phyloP scores from a whole-genome alignment of 257 asterid species.

The Schizonepeta tenuifolia region DNA sequence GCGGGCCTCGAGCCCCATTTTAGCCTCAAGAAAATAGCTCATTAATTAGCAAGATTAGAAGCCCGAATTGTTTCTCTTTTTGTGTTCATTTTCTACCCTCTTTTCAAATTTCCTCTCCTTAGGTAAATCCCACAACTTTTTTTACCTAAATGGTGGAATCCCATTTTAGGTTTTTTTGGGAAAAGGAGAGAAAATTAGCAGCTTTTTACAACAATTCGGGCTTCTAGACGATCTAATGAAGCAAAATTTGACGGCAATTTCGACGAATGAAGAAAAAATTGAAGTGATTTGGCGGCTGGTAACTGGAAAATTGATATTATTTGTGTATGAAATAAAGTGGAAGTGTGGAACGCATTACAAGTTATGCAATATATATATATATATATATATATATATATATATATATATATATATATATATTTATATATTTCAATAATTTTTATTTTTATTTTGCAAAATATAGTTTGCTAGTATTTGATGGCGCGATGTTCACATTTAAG shows the following conservation, averaged over 20 bases:
- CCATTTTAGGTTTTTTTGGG: conserved; percentile 41
- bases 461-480: no score
- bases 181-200: conserved; percentile 28
- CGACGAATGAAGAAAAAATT: background rate
- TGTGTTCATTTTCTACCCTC: background rate
- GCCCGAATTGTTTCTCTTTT: conserved; percentile 20
- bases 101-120: conserved; percentile 32
- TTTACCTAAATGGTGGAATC: conserved; percentile 39
- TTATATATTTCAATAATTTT: background rate
- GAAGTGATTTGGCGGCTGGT: conserved; percentile 21
- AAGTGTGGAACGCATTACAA: conserved; percentile 14
- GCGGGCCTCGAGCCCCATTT: background rate
- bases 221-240: conserved; percentile 31
- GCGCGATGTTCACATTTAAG: no score
- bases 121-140: conserved; percentile 33
- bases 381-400: no score
- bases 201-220: conserved; percentile 20
- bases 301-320: conserved; percentile 1
- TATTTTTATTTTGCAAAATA: no score
- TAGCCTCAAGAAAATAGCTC: conserved; percentile 6
- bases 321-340: conserved; percentile 23
- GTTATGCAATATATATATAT: background rate
- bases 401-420: no score
- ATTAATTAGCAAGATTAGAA: conserved; percentile 33
- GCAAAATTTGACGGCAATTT: conserved; percentile 7